Evolutionary conservation across 208 protist species (phyloP).

Genomic region (Jaenimonas drosophilae): DNA sequence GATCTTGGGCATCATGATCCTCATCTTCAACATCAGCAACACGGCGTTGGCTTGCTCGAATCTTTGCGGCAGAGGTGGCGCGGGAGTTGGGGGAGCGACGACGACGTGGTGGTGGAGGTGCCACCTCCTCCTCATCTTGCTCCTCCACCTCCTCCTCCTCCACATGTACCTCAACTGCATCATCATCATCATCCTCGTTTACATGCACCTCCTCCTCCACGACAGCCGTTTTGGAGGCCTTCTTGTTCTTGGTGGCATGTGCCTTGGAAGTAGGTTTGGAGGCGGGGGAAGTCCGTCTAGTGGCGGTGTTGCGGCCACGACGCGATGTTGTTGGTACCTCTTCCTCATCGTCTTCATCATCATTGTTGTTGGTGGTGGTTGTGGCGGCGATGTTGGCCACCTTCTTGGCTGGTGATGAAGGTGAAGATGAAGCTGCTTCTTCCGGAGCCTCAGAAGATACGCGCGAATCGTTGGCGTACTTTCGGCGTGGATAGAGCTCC

Average conservation of each 20-base stretch:
- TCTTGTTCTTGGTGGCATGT: no score
- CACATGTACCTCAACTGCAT: conserved; percentile 3
- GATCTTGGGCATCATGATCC: no score
- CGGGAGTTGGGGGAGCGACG: not conserved
- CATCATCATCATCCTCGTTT: not conserved
- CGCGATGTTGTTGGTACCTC: no score
- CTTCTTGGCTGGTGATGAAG: not conserved
- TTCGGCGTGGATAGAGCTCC: conserved; percentile 52
- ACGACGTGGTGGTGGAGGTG: not conserved
- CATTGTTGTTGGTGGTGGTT: not conserved
- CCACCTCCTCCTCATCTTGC: conserved; percentile 2
- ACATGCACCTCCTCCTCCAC: not conserved
- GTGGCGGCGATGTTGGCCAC: conserved; percentile 1
- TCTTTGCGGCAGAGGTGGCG: not conserved
- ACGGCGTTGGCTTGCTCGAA: not conserved
- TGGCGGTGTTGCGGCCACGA: no score
- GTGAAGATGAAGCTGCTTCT: no score
- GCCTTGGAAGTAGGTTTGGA: no score
- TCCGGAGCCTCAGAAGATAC: no score
- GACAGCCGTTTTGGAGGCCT: no score
- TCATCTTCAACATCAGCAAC: no score
- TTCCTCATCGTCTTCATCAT: not conserved
- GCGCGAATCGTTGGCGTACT: no score
- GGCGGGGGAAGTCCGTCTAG: no score
- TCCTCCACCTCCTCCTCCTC: conserved; percentile 6